Evolutionary conservation across 257 asterid species (phyloP).

Genomic region (Solanum acaule): DNA sequence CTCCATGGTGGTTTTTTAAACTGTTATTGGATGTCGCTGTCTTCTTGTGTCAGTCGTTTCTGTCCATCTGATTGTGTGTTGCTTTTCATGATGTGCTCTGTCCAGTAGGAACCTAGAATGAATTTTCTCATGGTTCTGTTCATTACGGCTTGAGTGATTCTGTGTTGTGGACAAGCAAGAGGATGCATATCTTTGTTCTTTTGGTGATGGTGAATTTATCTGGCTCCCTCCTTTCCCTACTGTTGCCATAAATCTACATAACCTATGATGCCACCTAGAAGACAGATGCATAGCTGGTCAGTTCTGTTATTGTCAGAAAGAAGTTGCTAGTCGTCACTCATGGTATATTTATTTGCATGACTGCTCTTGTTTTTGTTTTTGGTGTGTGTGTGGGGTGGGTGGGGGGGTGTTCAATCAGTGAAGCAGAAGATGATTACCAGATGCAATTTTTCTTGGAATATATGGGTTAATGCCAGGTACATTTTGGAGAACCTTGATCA

Average conservation of each 20-base stretch:
- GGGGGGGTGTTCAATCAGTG: background rate
- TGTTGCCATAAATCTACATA: background rate
- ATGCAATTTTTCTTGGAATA: too few relatives aligned
- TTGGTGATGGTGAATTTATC: background rate
- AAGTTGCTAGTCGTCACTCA: background rate
- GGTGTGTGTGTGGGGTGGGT: too few relatives aligned
- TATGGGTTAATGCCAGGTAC: background rate
- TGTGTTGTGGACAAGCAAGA: background rate
- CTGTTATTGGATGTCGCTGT: background rate
- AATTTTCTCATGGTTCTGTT: background rate
- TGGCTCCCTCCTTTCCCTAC: background rate
- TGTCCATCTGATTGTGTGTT: background rate
- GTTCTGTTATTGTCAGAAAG: background rate
- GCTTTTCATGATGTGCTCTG: background rate
- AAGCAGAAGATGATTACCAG: background rate
- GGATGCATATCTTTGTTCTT: background rate
- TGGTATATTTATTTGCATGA: background rate
- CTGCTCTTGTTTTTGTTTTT: background rate
- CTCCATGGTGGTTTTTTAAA: slow-evolving; percentile 42
- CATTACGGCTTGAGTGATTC: background rate
- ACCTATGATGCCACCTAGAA: background rate
- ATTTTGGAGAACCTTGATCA: background rate
- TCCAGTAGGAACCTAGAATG: background rate
- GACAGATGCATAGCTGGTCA: background rate
- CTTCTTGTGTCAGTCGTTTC: too few relatives aligned